Conservation (phyloP, 257 asterid genomes). For the Lycium barbarum region DNA sequence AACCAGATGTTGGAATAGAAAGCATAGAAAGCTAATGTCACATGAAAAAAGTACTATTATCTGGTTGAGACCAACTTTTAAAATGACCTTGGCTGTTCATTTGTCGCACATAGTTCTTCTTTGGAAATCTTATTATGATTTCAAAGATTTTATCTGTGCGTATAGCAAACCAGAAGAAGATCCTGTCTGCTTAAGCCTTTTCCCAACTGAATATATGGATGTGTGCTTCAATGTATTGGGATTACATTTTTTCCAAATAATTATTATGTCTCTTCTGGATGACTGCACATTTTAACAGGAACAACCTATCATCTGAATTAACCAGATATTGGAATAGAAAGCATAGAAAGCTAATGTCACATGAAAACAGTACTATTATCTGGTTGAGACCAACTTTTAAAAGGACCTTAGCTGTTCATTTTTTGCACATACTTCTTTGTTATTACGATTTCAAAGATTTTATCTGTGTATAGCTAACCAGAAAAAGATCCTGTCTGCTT, state of each 20-base stretch:
- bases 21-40: background rate
- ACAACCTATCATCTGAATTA: background rate
- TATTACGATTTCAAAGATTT: conserved; percentile 7
- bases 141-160: conserved; percentile 24
- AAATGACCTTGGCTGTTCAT: background rate
- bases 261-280: background rate
- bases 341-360: background rate
- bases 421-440: conserved; percentile 19
- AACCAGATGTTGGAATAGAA: background rate
- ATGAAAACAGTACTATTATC: background rate
- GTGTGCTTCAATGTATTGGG: conserved; percentile 11
- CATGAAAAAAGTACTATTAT: background rate
- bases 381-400: too few relatives aligned
- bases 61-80: too few relatives aligned
- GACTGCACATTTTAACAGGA: background rate
- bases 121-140: conserved; percentile 3
- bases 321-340: background rate
- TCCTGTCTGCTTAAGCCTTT: conserved; percentile 25
- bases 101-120: conserved; percentile 23
- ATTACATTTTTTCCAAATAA: background rate
- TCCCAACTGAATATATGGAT: background rate
- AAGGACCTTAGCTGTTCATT: background rate
- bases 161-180: background rate
- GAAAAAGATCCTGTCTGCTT: conserved; percentile 3
- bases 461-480: conserved; percentile 6